Percentiles rank a stretch among this genome's conserved stretches.
These are phyloP conservation scores for Eimeria maxima DNA, from an alignment of 169 alveolate genomes.

Conservation along the genomic window DNA sequence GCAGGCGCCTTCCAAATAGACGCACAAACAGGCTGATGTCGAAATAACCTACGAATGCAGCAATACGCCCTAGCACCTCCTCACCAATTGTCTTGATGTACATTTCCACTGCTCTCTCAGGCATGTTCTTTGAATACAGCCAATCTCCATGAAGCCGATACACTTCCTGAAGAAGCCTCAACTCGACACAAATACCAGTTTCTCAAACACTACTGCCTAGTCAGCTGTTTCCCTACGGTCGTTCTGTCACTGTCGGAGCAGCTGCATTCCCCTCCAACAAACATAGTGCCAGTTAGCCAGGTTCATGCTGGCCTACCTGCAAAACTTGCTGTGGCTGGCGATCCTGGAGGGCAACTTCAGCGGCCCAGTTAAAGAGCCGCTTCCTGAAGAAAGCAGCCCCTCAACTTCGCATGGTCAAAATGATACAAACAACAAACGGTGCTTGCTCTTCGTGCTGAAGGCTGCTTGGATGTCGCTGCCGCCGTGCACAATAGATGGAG, in stretches of 20 bases:
- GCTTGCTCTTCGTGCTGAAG: not conserved
- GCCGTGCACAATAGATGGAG: not conserved
- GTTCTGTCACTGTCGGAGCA: not conserved
- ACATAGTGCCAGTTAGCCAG: not conserved
- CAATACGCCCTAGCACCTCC: not conserved
- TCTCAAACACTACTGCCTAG: not conserved
- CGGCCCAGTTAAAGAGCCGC: conserved; percentile 85
- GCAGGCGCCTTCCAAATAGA: not conserved
- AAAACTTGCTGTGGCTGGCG: conserved; percentile 78
- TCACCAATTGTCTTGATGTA: conserved; percentile 84
- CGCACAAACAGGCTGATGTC: not conserved
- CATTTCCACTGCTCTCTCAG: conserved; percentile 81
- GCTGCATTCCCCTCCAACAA: not conserved
- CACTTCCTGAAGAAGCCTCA: conserved; percentile 76
- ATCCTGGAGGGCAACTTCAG: conserved; percentile 79
- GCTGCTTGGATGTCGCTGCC: not conserved
- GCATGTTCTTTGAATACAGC: conserved; percentile 80
- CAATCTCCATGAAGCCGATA: conserved; percentile 84
- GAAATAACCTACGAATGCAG: not conserved
- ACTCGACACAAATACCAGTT: not conserved
- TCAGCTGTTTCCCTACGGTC: not conserved
- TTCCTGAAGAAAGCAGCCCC: conserved; percentile 61
- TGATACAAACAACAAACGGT: not conserved
- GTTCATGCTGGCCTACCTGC: conserved; percentile 69
- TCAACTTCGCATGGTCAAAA: not conserved